phyloP scores from a whole-genome alignment of 345 rosid genomes.

The Acer negundo region DNA sequence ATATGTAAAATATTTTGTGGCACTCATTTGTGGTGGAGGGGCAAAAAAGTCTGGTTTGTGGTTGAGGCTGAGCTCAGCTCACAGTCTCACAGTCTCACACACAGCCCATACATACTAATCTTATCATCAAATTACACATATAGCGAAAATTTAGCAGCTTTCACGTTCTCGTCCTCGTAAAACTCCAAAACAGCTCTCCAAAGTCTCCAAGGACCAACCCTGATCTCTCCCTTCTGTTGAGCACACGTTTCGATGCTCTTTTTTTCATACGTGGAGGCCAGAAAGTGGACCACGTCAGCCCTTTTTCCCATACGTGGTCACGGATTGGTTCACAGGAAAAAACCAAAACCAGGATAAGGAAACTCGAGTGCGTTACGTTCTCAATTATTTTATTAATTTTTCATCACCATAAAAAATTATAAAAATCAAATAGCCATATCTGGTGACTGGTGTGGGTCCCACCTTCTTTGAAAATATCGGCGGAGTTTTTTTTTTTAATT shows the following conservation, averaged over 20 bases:
- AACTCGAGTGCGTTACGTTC: slow-evolving; percentile 8
- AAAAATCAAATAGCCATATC: too few relatives aligned
- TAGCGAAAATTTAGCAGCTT: not conserved
- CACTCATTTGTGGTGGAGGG: not conserved
- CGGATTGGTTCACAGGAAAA: slow-evolving; percentile 4
- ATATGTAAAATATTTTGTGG: not conserved
- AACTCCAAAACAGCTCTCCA: not conserved
- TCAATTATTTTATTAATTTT: slow-evolving; percentile 5
- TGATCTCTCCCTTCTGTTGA: not conserved
- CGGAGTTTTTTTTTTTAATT: not conserved
- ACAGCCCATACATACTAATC: not conserved
- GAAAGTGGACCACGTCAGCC: slow-evolving; percentile 17
- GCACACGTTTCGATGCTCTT: slow-evolving; percentile 24
- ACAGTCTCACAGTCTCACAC: not conserved
- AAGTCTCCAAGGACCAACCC: not conserved
- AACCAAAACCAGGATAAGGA: slow-evolving; percentile 30
- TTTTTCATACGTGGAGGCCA: slow-evolving; percentile 11
- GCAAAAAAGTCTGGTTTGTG: not conserved
- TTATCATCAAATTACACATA: not conserved
- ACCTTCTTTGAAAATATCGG: slow-evolving; percentile 1
- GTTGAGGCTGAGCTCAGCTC: slow-evolving; percentile 2
- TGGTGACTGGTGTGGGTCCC: not conserved
- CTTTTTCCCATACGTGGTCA: not conserved
- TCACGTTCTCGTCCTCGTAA: not conserved
- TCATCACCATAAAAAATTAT: not conserved